Conservation (phyloP, 31 red algal genomes). For the Asparagopsis taxiformis region DNA sequence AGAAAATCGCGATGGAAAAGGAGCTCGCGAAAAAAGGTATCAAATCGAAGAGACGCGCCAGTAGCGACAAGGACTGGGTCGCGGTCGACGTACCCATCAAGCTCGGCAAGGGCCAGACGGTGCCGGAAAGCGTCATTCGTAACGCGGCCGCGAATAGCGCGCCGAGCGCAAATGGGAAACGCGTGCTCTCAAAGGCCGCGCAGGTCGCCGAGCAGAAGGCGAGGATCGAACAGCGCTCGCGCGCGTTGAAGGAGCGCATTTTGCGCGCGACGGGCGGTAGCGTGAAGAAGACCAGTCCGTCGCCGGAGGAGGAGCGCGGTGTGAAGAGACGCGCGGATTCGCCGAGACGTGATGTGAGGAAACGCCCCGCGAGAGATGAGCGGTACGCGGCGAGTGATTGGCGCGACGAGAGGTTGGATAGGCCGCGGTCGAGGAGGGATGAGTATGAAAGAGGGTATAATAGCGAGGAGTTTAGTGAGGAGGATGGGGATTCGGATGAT, state of each 20-base stretch:
- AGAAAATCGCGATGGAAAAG: conserved; percentile 7
- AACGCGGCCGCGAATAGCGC: not conserved
- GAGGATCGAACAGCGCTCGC: not conserved
- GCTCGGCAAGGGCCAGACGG: conserved; percentile 10
- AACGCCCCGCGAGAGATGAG: conserved; percentile 1
- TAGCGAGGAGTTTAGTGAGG: conserved; percentile 53
- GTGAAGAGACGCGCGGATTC: conserved; percentile 2
- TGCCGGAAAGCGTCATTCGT: not conserved
- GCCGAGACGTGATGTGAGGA: conserved; percentile 3
- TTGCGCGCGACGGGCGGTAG: conserved; percentile 17
- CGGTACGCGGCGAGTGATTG: not conserved
- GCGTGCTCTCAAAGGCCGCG: not conserved
- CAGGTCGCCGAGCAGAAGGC: not conserved
- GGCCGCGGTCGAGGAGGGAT: not conserved
- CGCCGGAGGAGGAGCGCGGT: conserved; percentile 3
- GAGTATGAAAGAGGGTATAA: conserved; percentile 23
- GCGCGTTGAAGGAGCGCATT: conserved; percentile 15
- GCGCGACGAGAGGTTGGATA: not conserved
- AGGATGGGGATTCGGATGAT: conserved; percentile 38
- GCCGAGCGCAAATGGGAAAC: not conserved
- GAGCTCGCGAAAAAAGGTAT: conserved; percentile 35
- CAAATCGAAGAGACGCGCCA: conserved; percentile 15
- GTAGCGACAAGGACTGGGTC: conserved; percentile 45
- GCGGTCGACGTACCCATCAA: conserved; percentile 37
- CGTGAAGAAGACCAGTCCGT: not conserved